A percentile compares a stretch with the other conserved stretches of the same genome.
Conservation (phyloP, 495 filamentous ascomycete species). For the Lasiosphaeriaceae sp. region DNA sequence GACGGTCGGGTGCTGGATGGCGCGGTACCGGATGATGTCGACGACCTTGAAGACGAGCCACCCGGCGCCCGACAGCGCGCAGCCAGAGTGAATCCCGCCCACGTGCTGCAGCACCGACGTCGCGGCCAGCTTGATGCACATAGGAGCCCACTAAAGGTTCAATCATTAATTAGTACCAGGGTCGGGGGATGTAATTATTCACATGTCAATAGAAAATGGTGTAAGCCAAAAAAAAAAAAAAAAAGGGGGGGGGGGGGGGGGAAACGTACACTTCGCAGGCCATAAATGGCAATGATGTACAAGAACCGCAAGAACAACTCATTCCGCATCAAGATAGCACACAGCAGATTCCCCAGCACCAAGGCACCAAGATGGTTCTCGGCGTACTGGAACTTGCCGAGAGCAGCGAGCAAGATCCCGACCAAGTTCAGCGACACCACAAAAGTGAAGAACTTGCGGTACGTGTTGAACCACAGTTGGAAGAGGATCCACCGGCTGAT, state of each 20-base stretch:
- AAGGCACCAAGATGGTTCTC: conserved; percentile 40
- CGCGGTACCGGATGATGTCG: conserved; percentile 33
- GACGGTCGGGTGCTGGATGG: conserved; percentile 28
- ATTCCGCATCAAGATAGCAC: conserved; percentile 41
- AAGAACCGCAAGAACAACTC: conserved; percentile 39
- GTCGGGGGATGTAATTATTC: no score
- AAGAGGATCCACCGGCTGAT: conserved; percentile 36
- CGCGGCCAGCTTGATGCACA: conserved; percentile 34
- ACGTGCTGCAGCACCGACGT: conserved; percentile 43
- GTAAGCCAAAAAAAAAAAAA: conserved; percentile 12
- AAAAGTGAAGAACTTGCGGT: conserved; percentile 44
- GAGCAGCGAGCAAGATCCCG: conserved; percentile 35
- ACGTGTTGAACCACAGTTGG: conserved; percentile 45
- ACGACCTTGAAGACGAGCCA: conserved; percentile 43
- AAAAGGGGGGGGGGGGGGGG: conserved; percentile 3
- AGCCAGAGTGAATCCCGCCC: conserved; percentile 44
- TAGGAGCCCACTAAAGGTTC: conserved; percentile 45
- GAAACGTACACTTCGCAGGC: conserved; percentile 33
- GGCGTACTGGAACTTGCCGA: conserved; percentile 36
- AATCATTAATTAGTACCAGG: no score
- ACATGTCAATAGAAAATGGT: no score
- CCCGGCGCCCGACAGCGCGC: conserved; percentile 40
- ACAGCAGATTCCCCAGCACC: conserved; percentile 41
- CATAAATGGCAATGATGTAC: conserved; percentile 40
- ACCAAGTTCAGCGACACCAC: conserved; percentile 35